Evolutionary conservation across 768 basidiomycete species (phyloP).

Genomic region (Naematelia aurantialba): DNA sequence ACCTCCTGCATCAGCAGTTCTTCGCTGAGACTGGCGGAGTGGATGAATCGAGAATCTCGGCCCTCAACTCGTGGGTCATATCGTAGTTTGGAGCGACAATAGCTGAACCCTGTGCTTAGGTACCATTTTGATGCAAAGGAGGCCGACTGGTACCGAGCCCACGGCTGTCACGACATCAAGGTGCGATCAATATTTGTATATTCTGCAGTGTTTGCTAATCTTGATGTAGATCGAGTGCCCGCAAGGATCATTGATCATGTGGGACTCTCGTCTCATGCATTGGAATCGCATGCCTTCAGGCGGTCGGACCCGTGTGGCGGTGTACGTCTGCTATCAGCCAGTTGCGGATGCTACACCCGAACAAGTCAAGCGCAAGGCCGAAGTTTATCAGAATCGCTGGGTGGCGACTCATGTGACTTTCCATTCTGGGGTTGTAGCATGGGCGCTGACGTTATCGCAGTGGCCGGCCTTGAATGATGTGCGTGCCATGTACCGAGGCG

Average conservation of each 20-base stretch:
- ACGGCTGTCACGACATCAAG: slow-evolving; percentile 26
- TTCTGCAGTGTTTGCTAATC: neutral
- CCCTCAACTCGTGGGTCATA: slow-evolving; percentile 17
- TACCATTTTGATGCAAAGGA: slow-evolving; percentile 23
- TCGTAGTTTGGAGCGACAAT: neutral
- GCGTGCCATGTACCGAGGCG: slow-evolving; percentile 8
- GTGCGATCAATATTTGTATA: slow-evolving; percentile 1
- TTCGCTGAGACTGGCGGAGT: slow-evolving; percentile 18
- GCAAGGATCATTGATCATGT: slow-evolving; percentile 23
- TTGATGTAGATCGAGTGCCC: slow-evolving; percentile 15
- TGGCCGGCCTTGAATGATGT: slow-evolving; percentile 25
- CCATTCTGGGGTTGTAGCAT: neutral
- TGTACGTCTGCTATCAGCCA: slow-evolving; percentile 24
- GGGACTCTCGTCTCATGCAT: slow-evolving; percentile 28
- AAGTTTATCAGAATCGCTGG: slow-evolving; percentile 17
- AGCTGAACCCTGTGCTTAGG: neutral
- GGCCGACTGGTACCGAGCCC: slow-evolving; percentile 19
- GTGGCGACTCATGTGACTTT: slow-evolving; percentile 21
- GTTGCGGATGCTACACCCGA: slow-evolving; percentile 6
- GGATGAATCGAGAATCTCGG: slow-evolving; percentile 9
- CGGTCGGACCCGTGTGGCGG: slow-evolving; percentile 13
- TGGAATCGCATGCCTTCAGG: slow-evolving; percentile 26
- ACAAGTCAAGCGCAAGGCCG: slow-evolving; percentile 15
- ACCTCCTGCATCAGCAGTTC: slow-evolving; percentile 24
- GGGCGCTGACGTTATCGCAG: slow-evolving; percentile 6